Conservation (phyloP, 78 protist genomes). For the Monosiga brevicollis region DNA sequence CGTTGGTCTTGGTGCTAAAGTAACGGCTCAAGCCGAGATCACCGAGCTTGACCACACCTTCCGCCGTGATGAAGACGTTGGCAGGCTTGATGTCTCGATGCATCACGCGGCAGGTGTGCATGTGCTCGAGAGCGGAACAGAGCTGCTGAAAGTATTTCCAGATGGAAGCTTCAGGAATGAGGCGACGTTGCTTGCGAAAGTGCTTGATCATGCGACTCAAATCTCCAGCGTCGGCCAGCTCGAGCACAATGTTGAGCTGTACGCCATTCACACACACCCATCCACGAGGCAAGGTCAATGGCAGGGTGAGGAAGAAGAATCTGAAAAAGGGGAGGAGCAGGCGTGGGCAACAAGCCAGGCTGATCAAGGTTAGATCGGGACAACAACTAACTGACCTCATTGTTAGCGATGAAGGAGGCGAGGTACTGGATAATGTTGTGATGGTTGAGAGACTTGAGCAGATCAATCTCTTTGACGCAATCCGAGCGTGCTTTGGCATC, state of each 20-base stretch:
- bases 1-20: not conserved
- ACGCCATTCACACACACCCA: not conserved
- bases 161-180: constrained; percentile 4
- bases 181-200: not conserved
- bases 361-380: constrained; percentile 30
- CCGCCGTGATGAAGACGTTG: constrained; percentile 27
- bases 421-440: constrained; percentile 27
- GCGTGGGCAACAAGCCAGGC: constrained; percentile 2
- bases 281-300: too few relatives aligned
- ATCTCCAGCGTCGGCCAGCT: constrained; percentile 37
- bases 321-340: too few relatives aligned
- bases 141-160: constrained; percentile 29
- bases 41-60: constrained; percentile 36
- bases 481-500: constrained; percentile 15
- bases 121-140: constrained; percentile 21
- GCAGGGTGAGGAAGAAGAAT: too few relatives aligned
- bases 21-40: constrained; percentile 43
- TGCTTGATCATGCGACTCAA: constrained; percentile 15
- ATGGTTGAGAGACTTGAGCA: constrained; percentile 12
- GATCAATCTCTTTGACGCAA: constrained; percentile 26
- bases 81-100: constrained; percentile 50
- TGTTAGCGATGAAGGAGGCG: constrained; percentile 28
- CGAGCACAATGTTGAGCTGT: constrained; percentile 34
- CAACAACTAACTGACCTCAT: constrained; percentile 24
- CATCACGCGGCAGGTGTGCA: constrained; percentile 29